These are phyloP conservation scores for Talaromyces sp. DNA, from an alignment of 2,329 filamentous ascomycete species.

Conservation along the genomic window DNA sequence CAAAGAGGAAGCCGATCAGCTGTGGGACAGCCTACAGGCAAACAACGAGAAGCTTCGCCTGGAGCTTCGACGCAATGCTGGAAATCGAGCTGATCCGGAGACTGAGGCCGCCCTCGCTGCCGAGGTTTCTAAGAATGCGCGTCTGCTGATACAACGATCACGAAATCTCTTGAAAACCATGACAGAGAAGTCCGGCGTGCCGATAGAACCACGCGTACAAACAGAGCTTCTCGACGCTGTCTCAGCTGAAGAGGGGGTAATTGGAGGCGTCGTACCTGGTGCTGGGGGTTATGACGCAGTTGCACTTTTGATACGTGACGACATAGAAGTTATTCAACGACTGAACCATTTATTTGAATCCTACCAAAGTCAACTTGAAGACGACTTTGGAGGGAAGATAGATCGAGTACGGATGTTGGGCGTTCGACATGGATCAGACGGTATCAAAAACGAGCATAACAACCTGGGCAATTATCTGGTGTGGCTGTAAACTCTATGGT, in stretches of 20 bases:
- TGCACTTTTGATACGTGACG: constrained; percentile 72
- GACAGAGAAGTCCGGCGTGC: constrained; percentile 69
- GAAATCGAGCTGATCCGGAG: constrained; percentile 40
- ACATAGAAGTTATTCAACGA: constrained; percentile 57
- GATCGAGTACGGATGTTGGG: constrained; percentile 44
- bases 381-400: constrained; percentile 45
- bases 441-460: constrained; percentile 38
- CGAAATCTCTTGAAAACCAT: constrained; percentile 67
- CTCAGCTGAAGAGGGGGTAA: constrained; percentile 67
- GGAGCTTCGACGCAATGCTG: constrained; percentile 56
- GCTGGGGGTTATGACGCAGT: constrained; percentile 93
- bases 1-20: constrained; percentile 57
- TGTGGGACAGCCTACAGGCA: constrained; percentile 73
- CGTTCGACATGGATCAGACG: constrained; percentile 46
- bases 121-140: constrained; percentile 52
- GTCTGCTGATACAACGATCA: constrained; percentile 50
- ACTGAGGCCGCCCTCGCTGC: constrained; percentile 12
- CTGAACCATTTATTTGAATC: constrained; percentile 60
- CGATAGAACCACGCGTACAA: constrained; percentile 84
- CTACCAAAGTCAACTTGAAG: constrained; percentile 56
- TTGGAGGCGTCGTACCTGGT: constrained; percentile 88
- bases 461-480: constrained; percentile 35
- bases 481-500: constrained; percentile 29
- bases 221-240: constrained; percentile 78
- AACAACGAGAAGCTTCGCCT: constrained; percentile 68